phyloP scores from a whole-genome alignment of 495 filamentous ascomycete species.

The Aspergillus cavernicola region DNA sequence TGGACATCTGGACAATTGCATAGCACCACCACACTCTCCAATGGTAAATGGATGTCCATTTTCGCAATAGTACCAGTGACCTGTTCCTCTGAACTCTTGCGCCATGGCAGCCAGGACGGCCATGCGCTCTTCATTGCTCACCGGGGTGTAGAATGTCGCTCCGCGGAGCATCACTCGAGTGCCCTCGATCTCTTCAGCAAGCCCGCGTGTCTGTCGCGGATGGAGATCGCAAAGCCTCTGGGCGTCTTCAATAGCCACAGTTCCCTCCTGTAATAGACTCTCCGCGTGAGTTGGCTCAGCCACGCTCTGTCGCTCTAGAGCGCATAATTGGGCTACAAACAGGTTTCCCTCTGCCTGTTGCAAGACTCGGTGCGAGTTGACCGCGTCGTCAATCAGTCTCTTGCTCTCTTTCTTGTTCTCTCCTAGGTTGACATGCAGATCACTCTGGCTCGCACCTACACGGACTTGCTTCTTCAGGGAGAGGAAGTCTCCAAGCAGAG shows the following conservation, averaged over 20 bases:
- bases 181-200: conserved; percentile 14
- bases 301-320: conserved; percentile 29
- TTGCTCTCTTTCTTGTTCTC: conserved; percentile 30
- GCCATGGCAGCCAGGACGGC: conserved; percentile 51
- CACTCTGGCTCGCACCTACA: background rate
- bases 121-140: conserved; percentile 44
- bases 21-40: conserved; percentile 70
- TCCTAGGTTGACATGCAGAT: conserved; percentile 32
- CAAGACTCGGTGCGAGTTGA: conserved; percentile 9
- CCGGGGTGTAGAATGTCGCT: conserved; percentile 37
- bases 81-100: conserved; percentile 48
- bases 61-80: conserved; percentile 66
- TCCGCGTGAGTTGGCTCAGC: conserved; percentile 6
- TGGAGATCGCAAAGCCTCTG: conserved; percentile 4
- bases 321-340: conserved; percentile 33
- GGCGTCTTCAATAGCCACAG: conserved; percentile 26
- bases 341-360: conserved; percentile 30
- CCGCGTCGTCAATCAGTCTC: conserved; percentile 15
- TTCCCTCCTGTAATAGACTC: conserved; percentile 22
- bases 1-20: conserved; percentile 59
- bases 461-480: conserved; percentile 11
- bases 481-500: conserved; percentile 56
- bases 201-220: conserved; percentile 7
- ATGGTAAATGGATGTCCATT: conserved; percentile 72
- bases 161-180: conserved; percentile 14